Base-by-base conservation (phyloP, 305 asterid genomes). In the Rubia occidens region DNA sequence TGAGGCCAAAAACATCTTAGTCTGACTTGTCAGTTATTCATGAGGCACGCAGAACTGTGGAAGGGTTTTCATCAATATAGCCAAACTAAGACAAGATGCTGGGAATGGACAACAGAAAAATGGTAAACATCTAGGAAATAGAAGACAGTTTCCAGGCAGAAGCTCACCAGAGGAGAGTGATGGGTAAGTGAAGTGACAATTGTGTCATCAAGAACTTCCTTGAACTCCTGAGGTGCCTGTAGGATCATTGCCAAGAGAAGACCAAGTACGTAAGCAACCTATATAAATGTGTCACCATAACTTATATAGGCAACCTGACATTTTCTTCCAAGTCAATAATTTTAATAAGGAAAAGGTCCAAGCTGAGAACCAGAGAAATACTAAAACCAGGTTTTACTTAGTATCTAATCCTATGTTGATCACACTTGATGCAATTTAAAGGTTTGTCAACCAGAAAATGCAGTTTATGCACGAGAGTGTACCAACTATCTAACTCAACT, bases 191-290 rank as follows among this genome's bases (percentile, higher is more conserved):
- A 89, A 64, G 89, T 85, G 76, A 95, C 92, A 82, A 89, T 90
- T 29, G 98, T 85, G 83, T 88, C 85, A 85, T 95, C 99, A 77
- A 95, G 91, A 79, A 87, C 95, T 76, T 84, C 92, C 86, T 86
- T 91, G 80, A 95, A 85, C 76, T 91, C 99, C 71, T 76, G 86
- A 60, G 99, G 98, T 84, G 91, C 98, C 99, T 95, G 82, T 75
- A 74, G 40, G 47, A 62, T 78, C 32, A 49, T 10, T 11, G 4
- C 17, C 49, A 6, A 18, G 26, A 66, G 24, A 66, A 37, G 32
- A 67, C 42, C 15, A 39, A 60, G 64, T 11, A 40, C 20, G 6
- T 35, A 47, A 13, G 55, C 11, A n/a, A 73, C 43, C 24, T 24
- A 24, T 24, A 24, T 24, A 43, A 29, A 45, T 24, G 55, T 8